Conservation (phyloP, 192 early-diverging fungal species). For the Podila epigama region DNA sequence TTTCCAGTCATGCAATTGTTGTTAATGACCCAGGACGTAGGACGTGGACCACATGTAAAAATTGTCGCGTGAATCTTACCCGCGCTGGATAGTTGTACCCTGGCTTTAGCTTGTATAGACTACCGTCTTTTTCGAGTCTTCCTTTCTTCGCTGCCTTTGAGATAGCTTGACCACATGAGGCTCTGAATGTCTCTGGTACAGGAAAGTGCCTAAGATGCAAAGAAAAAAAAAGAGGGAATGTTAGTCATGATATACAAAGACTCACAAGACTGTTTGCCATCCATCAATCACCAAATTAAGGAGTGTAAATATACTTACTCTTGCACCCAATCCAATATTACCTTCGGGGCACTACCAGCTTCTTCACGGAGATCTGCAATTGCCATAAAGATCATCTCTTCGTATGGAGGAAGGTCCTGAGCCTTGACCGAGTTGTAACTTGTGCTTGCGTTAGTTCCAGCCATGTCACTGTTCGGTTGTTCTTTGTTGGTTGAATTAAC, state of each 20-base stretch:
- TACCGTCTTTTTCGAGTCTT: constrained; percentile 51
- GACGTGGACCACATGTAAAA: background rate
- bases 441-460: background rate
- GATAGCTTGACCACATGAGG: constrained; percentile 56
- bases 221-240: background rate
- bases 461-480: background rate
- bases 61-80: constrained; percentile 9
- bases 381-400: constrained; percentile 62
- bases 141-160: constrained; percentile 60
- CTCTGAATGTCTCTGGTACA: constrained; percentile 52
- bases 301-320: constrained; percentile 22
- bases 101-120: constrained; percentile 56
- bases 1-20: background rate
- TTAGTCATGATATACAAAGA: background rate
- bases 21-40: background rate
- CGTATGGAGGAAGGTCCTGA: constrained; percentile 54
- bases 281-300: background rate
- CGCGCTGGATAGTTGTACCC: constrained; percentile 50
- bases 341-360: constrained; percentile 50
- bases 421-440: constrained; percentile 23
- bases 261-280: background rate
- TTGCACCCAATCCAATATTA: constrained; percentile 56
- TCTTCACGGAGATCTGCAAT: constrained; percentile 48
- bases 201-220: constrained; percentile 52
- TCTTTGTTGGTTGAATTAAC: background rate